These are phyloP conservation scores for Lasiodiplodia sp. DNA, from an alignment of 2,329 filamentous ascomycete species.

Conservation along the genomic window DNA sequence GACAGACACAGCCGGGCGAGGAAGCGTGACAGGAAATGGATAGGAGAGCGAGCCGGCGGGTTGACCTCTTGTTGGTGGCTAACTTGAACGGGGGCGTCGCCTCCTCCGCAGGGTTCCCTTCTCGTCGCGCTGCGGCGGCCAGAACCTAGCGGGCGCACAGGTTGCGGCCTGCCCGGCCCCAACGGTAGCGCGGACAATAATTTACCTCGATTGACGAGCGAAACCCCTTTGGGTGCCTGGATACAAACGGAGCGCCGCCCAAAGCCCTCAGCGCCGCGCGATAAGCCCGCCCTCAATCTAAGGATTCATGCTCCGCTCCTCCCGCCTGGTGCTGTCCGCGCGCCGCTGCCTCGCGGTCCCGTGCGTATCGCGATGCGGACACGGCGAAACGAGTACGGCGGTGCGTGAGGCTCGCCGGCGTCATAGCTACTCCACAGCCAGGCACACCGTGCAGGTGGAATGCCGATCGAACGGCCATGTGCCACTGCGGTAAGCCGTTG, in stretches of 20 bases:
- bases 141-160: slow-evolving; percentile 1
- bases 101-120: slow-evolving; percentile 7
- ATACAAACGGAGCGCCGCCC: neutral
- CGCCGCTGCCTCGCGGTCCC: neutral
- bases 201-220: slow-evolving; percentile 15
- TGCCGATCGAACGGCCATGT: slow-evolving; percentile 54
- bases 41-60: neutral
- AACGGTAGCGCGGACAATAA: neutral
- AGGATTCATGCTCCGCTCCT: neutral
- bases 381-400: neutral
- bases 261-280: slow-evolving; percentile 7
- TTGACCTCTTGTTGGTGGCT: neutral
- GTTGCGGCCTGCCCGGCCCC: neutral
- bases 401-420: neutral
- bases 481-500: slow-evolving; percentile 47
- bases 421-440: slow-evolving; percentile 35
- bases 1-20: neutral
- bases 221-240: slow-evolving; percentile 3
- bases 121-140: slow-evolving; percentile 12
- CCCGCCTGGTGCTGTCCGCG: neutral
- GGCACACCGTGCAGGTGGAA: slow-evolving; percentile 43
- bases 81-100: slow-evolving; percentile 4
- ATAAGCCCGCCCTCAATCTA: slow-evolving; percentile 21
- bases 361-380: neutral
- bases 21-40: neutral